These are phyloP conservation scores for Helotiales sp. DNA, from an alignment of 2,329 filamentous ascomycete species.

Conservation along the genomic window DNA sequence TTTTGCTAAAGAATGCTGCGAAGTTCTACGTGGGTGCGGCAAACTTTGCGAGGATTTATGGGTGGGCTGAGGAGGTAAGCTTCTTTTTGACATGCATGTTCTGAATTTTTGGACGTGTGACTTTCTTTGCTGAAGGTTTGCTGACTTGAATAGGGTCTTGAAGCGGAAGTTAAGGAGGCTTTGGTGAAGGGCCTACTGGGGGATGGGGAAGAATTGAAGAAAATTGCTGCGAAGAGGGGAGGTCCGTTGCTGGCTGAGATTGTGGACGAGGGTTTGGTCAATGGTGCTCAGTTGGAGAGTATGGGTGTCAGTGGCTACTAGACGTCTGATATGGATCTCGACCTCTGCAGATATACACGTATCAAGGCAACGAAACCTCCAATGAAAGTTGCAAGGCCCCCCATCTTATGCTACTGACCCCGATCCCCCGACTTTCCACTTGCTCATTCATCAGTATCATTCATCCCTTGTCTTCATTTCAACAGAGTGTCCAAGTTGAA, in stretches of 20 bases:
- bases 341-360: too few species aligned
- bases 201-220: conserved; percentile 42
- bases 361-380: too few species aligned
- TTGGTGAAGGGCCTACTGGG: conserved; percentile 52
- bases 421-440: too few species aligned
- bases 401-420: too few species aligned
- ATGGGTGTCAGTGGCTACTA: background rate
- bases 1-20: conserved; percentile 59
- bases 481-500: too few species aligned
- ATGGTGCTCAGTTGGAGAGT: background rate
- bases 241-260: background rate
- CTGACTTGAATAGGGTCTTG: conserved; percentile 33
- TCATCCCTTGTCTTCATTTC: too few species aligned
- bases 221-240: background rate
- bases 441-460: too few species aligned
- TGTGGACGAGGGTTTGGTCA: conserved; percentile 9
- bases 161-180: conserved; percentile 53
- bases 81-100: too few species aligned
- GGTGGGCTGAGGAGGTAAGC: conserved; percentile 47
- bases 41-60: conserved; percentile 44
- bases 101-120: background rate
- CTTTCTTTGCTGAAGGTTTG: background rate
- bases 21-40: conserved; percentile 61
- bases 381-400: too few species aligned
- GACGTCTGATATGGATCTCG: too few species aligned